Percentiles rank a stretch among this genome's conserved stretches.
phyloP scores from a whole-genome alignment of 1,284 basidiomycete species.

The Marasmius oreades region DNA sequence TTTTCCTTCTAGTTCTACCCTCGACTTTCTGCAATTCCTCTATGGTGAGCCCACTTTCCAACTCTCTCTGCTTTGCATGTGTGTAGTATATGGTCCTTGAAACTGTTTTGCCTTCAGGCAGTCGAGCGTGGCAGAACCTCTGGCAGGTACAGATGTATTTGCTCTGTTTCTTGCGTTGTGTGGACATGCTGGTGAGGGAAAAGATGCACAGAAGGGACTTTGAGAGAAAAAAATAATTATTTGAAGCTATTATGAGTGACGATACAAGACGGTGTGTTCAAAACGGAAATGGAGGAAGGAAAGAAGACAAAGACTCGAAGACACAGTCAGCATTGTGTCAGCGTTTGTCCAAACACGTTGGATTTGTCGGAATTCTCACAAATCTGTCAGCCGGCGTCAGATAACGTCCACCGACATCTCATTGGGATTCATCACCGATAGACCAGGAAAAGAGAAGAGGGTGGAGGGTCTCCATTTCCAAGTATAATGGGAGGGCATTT shows the following conservation, averaged over 20 bases:
- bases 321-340: too few relatives aligned
- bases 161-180: neutral
- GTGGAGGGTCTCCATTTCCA: too few relatives aligned
- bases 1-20: neutral
- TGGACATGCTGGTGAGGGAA: neutral
- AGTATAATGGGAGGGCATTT: too few relatives aligned
- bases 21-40: neutral
- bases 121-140: neutral
- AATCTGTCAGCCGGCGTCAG: too few relatives aligned
- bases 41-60: neutral
- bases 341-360: too few relatives aligned
- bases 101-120: neutral
- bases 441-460: too few relatives aligned
- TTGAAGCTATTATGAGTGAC: neutral
- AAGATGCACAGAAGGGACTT: neutral
- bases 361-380: neutral
- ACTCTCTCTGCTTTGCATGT: neutral
- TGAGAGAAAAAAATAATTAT: neutral
- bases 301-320: neutral
- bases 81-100: neutral
- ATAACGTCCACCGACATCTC: neutral
- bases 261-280: neutral
- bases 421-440: too few relatives aligned
- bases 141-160: neutral
- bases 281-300: neutral